Evolutionary conservation across 164 flowering plant species (phyloP).

Genomic region (Macadamia integrifolia): DNA sequence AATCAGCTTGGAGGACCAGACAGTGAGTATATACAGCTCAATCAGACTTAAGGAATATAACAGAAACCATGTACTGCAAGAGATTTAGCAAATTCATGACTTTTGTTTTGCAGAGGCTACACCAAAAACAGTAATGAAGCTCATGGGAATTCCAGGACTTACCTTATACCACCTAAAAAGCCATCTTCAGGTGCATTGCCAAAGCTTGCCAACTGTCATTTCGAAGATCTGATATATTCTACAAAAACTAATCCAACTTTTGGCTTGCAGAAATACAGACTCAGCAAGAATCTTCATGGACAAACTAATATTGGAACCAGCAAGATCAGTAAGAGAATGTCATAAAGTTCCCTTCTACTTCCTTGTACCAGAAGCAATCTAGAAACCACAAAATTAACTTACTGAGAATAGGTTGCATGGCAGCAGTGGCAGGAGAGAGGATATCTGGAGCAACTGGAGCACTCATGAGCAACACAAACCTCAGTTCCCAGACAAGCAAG

Average conservation of each 20-base stretch:
- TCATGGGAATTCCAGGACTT: conserved; percentile 96
- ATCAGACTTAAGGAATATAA: conserved; percentile 15
- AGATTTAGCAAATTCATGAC: conserved; percentile 11
- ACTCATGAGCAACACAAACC: conserved; percentile 35
- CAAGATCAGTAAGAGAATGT: conserved; percentile 43
- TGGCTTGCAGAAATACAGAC: conserved; percentile 59
- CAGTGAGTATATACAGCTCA: conserved; percentile 48
- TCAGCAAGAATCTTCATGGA: conserved; percentile 61
- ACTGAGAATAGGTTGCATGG: conserved; percentile 21
- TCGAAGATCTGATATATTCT: not conserved
- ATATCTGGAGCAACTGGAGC: conserved; percentile 45
- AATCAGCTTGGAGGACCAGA: conserved; percentile 96
- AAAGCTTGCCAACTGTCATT: not conserved
- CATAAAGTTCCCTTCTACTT: not conserved
- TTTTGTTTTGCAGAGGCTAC: conserved; percentile 74
- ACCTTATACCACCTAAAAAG: conserved; percentile 88
- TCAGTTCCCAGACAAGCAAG: conserved; percentile 59
- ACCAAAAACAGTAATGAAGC: conserved; percentile 89
- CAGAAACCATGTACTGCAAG: not conserved
- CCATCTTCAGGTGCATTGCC: conserved; percentile 58
- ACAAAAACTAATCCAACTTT: conserved; percentile 12
- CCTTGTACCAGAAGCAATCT: not conserved
- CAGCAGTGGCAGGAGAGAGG: conserved; percentile 38
- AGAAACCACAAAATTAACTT: not conserved
- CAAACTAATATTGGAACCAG: conserved; percentile 36